phyloP scores from a whole-genome alignment of 2,329 filamentous ascomycete species.

The Neonectria faginata region DNA sequence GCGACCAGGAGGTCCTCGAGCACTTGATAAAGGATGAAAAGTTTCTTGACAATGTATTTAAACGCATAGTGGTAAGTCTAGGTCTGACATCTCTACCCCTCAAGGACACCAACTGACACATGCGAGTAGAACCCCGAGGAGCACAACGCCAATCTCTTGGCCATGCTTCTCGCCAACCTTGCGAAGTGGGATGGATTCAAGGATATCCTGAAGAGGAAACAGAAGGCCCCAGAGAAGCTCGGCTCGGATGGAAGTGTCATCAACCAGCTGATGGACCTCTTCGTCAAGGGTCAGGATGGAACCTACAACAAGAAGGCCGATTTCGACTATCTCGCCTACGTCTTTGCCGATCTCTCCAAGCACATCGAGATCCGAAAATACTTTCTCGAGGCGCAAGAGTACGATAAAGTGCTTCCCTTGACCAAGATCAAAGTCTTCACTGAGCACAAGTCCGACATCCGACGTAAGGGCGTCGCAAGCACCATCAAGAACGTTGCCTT shows the following conservation, averaged over 20 bases:
- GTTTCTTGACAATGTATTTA: slow-evolving; percentile 80
- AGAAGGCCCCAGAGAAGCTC: slow-evolving; percentile 75
- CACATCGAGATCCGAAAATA: slow-evolving; percentile 80
- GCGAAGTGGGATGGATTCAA: slow-evolving; percentile 82
- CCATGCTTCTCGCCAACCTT: slow-evolving; percentile 94
- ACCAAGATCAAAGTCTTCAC: slow-evolving; percentile 96
- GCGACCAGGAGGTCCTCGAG: slow-evolving; percentile 80
- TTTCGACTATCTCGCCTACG: slow-evolving; percentile 93
- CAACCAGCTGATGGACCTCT: slow-evolving; percentile 94
- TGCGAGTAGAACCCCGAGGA: slow-evolving; percentile 75
- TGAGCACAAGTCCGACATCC: slow-evolving; percentile 84
- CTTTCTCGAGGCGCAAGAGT: slow-evolving; percentile 78
- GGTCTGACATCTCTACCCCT: neutral
- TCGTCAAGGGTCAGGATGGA: slow-evolving; percentile 89
- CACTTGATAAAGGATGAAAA: slow-evolving; percentile 80
- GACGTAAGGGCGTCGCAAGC: slow-evolving; percentile 92
- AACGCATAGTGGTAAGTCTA: slow-evolving; percentile 76
- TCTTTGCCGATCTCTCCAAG: slow-evolving; percentile 93
- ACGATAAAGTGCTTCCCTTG: slow-evolving; percentile 87
- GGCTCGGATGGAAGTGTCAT: slow-evolving; percentile 79
- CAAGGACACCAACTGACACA: slow-evolving; percentile 12
- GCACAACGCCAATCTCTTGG: slow-evolving; percentile 82
- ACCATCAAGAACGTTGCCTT: slow-evolving; percentile 96
- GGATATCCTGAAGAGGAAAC: slow-evolving; percentile 74
- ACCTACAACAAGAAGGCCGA: slow-evolving; percentile 86